Base-by-base conservation (phyloP, 1,284 basidiomycete species). In the Rhodotorula glutinis region DNA sequence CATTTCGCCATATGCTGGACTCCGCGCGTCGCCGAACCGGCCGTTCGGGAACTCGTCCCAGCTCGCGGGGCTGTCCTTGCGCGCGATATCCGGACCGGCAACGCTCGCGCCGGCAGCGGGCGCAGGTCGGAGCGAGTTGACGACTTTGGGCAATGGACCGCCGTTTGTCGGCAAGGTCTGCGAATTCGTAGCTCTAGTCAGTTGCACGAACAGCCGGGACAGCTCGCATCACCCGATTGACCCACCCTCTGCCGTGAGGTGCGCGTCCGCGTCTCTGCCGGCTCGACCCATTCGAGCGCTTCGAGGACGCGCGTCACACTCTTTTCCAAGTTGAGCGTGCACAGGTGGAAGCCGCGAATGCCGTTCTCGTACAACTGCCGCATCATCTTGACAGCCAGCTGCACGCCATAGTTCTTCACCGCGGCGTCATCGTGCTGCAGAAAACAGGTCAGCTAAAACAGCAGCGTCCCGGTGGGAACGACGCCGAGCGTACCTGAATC, bases 11-110 rank as follows among this genome's bases (percentile, higher is more conserved):
- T 96, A 98, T 3, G 96, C 96, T 29, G 95, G 95, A 83, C 89
- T 91, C 49, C 95, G 86, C 19, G 94, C 89, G 80, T 98, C 95
- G 75, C 95, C 96, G 77, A 96, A 98, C 71, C 95, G 90, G 73
- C 95, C 96, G 79, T 98, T 98, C 55, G 95, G 95, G 79, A 95
- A 98, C 80, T 98, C 96, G 79, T 99, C 95, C 95, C 95, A 99
- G 76, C 69, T 75, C 25, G 74, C 65, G 63, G 75, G 72, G 76
- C 77, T 60, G 76, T 80, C 62, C 76, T 78, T 69, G 29, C 72
- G 55, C 30, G 63, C 46, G 14, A 65, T 58, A 8, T 70, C 69
- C 9, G 65, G 53, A 14, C 62, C 61, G 3, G 65, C 60, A 40
- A 66, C 68, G 13, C 46, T 61, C 44, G 33, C 47, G 19, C 53